phyloP scores from a whole-genome alignment of 225 moss, liverwort and hornwort genomes.

The Neckera pumila region DNA sequence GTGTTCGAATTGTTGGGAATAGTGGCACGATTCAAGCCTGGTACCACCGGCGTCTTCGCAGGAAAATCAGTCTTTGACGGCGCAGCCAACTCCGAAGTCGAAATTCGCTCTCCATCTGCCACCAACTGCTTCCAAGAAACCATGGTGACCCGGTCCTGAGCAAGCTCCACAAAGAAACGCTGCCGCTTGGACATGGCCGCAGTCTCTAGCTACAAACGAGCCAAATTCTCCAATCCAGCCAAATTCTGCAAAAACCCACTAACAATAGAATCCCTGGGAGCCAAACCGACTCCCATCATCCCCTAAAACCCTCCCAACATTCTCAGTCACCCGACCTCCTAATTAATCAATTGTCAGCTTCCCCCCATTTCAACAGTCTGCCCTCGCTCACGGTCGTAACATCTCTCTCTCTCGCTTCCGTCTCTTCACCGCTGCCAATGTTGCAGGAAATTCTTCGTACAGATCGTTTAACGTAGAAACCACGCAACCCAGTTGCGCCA shows the following conservation, averaged over 20 bases:
- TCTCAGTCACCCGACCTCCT: background rate
- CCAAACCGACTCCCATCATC: background rate
- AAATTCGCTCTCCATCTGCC: background rate
- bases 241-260: background rate
- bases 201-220: background rate
- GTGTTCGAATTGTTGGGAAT: background rate
- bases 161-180: slow-evolving; percentile 36
- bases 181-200: slow-evolving; percentile 27
- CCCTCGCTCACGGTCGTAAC: background rate
- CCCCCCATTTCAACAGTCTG: background rate
- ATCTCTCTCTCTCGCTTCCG: background rate
- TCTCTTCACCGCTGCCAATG: background rate
- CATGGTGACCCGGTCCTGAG: background rate
- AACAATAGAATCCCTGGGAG: background rate
- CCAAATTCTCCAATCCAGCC: background rate
- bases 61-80: background rate
- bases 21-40: background rate
- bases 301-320: background rate
- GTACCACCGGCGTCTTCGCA: background rate
- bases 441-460: background rate
- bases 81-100: background rate
- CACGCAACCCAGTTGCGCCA: background rate
- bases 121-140: slow-evolving; percentile 35
- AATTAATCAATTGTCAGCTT: background rate
- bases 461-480: background rate